Evolutionary conservation across 164 flowering plant genomes (phyloP), one percentile per base, ranked within the genome.

Genomic region (Akebia trifoliata): DNA sequence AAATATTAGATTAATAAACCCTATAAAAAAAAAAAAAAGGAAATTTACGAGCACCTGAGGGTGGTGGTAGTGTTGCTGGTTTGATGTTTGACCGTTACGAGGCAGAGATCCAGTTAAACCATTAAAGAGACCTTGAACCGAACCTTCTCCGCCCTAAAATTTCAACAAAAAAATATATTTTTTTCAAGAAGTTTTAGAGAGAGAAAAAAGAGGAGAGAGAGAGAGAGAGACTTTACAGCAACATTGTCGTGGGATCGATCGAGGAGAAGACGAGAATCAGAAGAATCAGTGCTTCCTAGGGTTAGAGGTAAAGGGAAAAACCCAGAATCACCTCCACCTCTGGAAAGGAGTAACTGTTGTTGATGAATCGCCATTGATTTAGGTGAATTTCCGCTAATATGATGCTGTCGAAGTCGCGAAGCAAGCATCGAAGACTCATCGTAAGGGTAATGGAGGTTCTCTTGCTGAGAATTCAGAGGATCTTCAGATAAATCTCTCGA

Each of bases 371-470:
- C 59, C 69, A 72, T 43, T 6, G 66, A 60, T n/a, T 63, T 65
- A 1, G 79, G 57, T 12, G 82, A 56, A 34, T 58, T 64, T 34
- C 73, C 75, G 68, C 76, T 70, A 63, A 84, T 87, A 72, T 84
- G 89, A 43, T 85, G 87, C 51, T 79, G 87, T 4, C 87, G 67
- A 63, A 87, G 79, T 67, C 84, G 78, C 2, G 89, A 67, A 14
- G 87, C 83, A 8, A 85, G 69, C 45, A 76, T 26, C 11, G 71
- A n/a, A 1, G 82, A 72, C n/a, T 84, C 85, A 40, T 79, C 86
- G 55, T 54, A 72, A 0, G 66, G 40, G 38, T 40, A 48, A 22
- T 54, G 67, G 37, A 52, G 63, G n/a, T 31, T 50, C 42, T 35
- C 42, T 47, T 43, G 57, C 36, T 38, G 68, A 20, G 15, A 31